Percentiles rank a stretch among this genome's conserved stretches.
Evolutionary conservation across 2,329 filamentous ascomycete species (phyloP).

Genomic region (Exophiala phaeomuriformis): DNA sequence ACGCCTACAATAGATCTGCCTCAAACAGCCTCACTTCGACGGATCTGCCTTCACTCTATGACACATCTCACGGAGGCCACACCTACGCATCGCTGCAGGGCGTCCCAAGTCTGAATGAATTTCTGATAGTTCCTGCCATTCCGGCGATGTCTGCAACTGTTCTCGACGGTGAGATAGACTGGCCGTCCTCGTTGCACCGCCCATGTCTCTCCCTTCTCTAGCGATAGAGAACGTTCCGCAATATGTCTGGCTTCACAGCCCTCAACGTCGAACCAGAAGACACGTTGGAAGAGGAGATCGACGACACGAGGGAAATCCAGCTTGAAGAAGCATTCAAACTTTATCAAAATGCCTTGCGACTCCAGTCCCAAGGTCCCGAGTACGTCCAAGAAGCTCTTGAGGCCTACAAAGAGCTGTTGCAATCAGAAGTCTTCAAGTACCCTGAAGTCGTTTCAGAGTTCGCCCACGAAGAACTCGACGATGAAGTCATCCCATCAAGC

Average conservation of each 20-base stretch:
- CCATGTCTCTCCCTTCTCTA: neutral
- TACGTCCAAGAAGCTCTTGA: conserved; percentile 68
- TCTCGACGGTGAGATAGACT: neutral
- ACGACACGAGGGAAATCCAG: conserved; percentile 92
- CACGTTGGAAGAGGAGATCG: conserved; percentile 80
- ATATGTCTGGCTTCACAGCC: conserved; percentile 26
- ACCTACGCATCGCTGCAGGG: too few species aligned
- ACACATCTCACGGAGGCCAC: too few species aligned
- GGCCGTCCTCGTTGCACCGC: neutral
- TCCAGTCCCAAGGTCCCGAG: conserved; percentile 76
- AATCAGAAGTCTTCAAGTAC: conserved; percentile 90
- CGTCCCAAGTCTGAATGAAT: too few species aligned
- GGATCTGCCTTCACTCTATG: too few species aligned
- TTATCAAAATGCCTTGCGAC: conserved; percentile 83
- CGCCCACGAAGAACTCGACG: conserved; percentile 54
- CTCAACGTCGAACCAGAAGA: conserved; percentile 86
- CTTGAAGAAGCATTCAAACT: conserved; percentile 94
- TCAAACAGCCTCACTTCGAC: neutral
- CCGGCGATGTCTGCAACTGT: too few species aligned
- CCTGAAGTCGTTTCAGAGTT: conserved; percentile 82
- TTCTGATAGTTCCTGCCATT: too few species aligned
- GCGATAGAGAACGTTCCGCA: neutral
- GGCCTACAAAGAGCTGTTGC: conserved; percentile 78
- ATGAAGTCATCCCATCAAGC: conserved; percentile 20
- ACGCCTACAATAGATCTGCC: neutral